These are phyloP conservation scores for Tylopilus cervinicoccineus DNA, from an alignment of 768 basidiomycete genomes.

Conservation along the genomic window DNA sequence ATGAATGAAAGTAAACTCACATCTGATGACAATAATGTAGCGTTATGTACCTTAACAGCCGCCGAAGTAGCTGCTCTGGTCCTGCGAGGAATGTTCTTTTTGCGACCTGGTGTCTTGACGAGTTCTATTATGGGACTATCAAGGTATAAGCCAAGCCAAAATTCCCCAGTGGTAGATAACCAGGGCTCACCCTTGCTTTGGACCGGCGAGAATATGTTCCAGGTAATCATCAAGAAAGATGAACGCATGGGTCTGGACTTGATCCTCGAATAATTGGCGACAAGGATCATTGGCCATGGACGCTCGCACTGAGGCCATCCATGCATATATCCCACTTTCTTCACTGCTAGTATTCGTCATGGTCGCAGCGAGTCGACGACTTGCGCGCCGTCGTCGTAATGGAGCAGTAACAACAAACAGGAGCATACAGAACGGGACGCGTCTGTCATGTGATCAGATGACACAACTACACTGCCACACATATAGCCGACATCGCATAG, in stretches of 20 bases:
- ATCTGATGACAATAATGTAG: constrained; percentile 41
- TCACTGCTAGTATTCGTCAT: constrained; percentile 12
- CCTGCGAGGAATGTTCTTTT: constrained; percentile 51
- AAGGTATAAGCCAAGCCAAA: not conserved
- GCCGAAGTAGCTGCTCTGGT: constrained; percentile 40
- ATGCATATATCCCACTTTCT: constrained; percentile 52
- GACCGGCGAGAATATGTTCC: constrained; percentile 62
- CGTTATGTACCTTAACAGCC: constrained; percentile 43
- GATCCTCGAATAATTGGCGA: constrained; percentile 64
- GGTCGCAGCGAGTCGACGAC: not conserved
- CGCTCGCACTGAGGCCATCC: constrained; percentile 63
- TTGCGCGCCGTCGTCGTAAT: constrained; percentile 1
- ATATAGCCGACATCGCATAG: too few species aligned
- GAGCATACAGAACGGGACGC: constrained; percentile 21
- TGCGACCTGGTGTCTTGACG: constrained; percentile 80
- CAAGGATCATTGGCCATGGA: constrained; percentile 73
- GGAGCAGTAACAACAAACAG: constrained; percentile 12
- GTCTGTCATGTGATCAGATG: constrained; percentile 25
- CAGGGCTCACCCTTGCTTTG: constrained; percentile 57
- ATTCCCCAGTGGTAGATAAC: not conserved
- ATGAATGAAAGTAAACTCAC: constrained; percentile 30
- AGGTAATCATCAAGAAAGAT: constrained; percentile 77
- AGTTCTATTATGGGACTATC: constrained; percentile 70
- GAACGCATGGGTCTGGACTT: constrained; percentile 73
- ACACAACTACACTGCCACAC: constrained; percentile 1